Evolutionary conservation across 106 monocot genomes (phyloP).

Genomic region (Dendrobium huoshanense): DNA sequence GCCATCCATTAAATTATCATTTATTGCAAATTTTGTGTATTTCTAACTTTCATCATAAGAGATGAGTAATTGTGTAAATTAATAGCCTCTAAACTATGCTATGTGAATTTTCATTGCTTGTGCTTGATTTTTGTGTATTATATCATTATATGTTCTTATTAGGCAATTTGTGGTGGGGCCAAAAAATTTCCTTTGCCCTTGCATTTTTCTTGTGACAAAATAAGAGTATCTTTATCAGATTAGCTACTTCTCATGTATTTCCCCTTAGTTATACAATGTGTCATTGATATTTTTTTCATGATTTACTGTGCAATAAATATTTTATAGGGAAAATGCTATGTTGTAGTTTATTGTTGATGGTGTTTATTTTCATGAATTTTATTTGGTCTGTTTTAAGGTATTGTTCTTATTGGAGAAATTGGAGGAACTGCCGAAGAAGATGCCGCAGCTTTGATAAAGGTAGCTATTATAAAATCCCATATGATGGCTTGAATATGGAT

Average conservation of each 20-base stretch:
- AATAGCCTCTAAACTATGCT: too few species aligned
- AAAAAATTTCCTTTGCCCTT: background rate
- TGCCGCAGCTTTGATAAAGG: slow-evolving; percentile 93
- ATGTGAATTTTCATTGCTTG: too few species aligned
- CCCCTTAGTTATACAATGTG: background rate
- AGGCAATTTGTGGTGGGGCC: too few species aligned
- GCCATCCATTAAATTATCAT: too few species aligned
- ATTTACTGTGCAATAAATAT: background rate
- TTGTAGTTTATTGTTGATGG: background rate
- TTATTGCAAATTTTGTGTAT: too few species aligned
- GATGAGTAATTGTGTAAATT: too few species aligned
- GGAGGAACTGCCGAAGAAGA: slow-evolving; percentile 99
- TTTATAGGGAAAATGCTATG: background rate
- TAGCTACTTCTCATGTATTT: background rate
- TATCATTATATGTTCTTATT: too few species aligned
- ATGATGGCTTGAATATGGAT: background rate
- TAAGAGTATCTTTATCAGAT: background rate
- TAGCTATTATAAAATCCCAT: slow-evolving; percentile 6
- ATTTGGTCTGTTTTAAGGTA: slow-evolving; percentile 38
- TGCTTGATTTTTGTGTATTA: too few species aligned
- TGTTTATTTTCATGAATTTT: background rate
- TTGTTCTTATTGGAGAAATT: slow-evolving; percentile 98
- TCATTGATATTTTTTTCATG: background rate
- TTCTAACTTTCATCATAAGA: too few species aligned
- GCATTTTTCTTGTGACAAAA: background rate